Evolutionary conservation across 352 stramenopile genomes (phyloP), one percentile per base, ranked within the genome.

Genomic region (Phytopythium vexans): DNA sequence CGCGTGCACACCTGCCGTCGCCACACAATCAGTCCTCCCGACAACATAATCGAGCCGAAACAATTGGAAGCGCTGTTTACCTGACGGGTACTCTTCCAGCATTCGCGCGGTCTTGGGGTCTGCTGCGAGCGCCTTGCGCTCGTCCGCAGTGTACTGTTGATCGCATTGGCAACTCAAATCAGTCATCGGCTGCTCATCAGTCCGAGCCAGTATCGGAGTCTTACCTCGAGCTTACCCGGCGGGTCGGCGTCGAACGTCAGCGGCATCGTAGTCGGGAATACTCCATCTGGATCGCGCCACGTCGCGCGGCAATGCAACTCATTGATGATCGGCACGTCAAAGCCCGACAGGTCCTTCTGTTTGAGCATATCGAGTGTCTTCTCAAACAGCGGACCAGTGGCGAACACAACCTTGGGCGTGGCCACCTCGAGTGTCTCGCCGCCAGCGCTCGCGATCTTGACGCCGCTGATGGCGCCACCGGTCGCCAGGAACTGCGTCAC

Each of bases 201-300:
- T 14, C 11, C 16, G 9, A 40, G n/a, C 12, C 12, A 34, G 16
- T 14, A 33, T 3, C 31, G 12, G 3, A 62, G 33, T 8, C 49
- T 6, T 41, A 88, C 77, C 65, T 82, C 68, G 2, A 92, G 68
- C 41, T 79, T 68, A 0, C 78, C 81, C 41, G 86, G 72, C 8
- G 77, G 76, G 49, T 92, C 81, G 15, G 76, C 83, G 60, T 92
- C 75, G 31, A 89, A 92, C 34, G 81, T 89, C 16, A 92, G 60
- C 1, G 81, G 81, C 54, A 81, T 83, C 2, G 68, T 79, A n/a
- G 56, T 34, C 1, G 74, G 66, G 10, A 88, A 62, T 6, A 85
- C 66, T 27, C 72, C 52, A n/a, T 74, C 67, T 12, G 77, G 72
- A 52, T 92, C 81, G 43, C 87, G 74, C 27, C 89, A 74, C 1